A percentile compares a stretch with the other conserved stretches of the same genome.
These are phyloP conservation scores for Bryopsis sp. DNA, from an alignment of 139 green algal genomes.

Conservation along the genomic window DNA sequence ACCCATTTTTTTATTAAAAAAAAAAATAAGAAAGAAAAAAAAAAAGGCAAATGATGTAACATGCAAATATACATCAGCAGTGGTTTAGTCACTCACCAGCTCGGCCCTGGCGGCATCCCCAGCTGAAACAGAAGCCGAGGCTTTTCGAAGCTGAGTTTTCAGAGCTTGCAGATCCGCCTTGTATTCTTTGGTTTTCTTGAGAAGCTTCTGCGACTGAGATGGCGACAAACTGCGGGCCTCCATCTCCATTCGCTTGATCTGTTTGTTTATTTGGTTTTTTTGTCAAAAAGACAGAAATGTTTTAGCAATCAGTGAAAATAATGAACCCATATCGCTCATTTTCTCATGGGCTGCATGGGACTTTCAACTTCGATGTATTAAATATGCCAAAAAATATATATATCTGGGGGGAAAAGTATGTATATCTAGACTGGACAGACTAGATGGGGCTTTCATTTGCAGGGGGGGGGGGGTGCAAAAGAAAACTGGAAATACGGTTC, in stretches of 20 bases:
- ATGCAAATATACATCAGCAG: not conserved
- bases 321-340: too few species aligned
- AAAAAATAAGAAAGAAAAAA: not conserved
- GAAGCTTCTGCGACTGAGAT: constrained; percentile 43
- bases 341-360: too few species aligned
- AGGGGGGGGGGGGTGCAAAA: too few species aligned
- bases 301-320: too few species aligned
- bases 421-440: too few species aligned
- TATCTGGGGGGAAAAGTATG: too few species aligned
- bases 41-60: not conserved
- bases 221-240: constrained; percentile 74
- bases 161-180: constrained; percentile 72
- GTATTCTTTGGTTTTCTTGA: constrained; percentile 82
- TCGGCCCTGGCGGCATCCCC: constrained; percentile 54
- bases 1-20: not conserved
- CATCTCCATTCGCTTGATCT: constrained; percentile 95
- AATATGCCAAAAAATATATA: too few species aligned
- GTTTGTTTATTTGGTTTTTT: too few species aligned
- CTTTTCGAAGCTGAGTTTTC: constrained; percentile 42
- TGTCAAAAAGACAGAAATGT: too few species aligned
- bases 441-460: too few species aligned
- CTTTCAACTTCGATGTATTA: too few species aligned
- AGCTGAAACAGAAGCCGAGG: constrained; percentile 10
- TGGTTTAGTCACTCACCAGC: constrained; percentile 32
- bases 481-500: too few species aligned